These are phyloP conservation scores for Talaromyces liani DNA, from an alignment of 495 filamentous ascomycete species.

Conservation along the genomic window DNA sequence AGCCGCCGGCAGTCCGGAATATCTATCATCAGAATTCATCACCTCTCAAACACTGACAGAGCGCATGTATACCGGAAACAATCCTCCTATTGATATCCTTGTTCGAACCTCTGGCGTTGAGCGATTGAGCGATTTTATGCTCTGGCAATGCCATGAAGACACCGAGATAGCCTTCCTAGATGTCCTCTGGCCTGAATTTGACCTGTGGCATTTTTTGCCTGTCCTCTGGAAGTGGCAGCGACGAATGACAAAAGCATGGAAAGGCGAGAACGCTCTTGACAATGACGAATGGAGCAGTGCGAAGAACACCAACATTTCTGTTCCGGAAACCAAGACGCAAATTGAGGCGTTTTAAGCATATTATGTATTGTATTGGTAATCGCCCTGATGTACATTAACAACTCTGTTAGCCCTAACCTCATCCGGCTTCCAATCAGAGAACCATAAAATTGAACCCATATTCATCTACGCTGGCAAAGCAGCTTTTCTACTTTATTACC, in stretches of 20 bases:
- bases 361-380: not conserved
- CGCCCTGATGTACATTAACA: not conserved
- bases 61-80: conserved; percentile 76
- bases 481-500: not conserved
- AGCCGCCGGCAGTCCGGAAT: conserved; percentile 26
- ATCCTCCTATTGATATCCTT: conserved; percentile 82
- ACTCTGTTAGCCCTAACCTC: not conserved
- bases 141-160: conserved; percentile 92
- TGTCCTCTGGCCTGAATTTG: conserved; percentile 94
- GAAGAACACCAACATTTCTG: not conserved
- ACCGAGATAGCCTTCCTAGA: conserved; percentile 89
- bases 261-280: not conserved
- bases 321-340: not conserved
- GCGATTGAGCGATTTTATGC: conserved; percentile 91
- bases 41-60: conserved; percentile 67
- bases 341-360: conserved; percentile 3
- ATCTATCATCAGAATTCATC: conserved; percentile 74
- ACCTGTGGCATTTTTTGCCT: conserved; percentile 88
- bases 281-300: conserved; percentile 3
- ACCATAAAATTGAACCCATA: not conserved
- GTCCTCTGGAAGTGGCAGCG: conserved; percentile 90
- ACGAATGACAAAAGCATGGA: conserved; percentile 42
- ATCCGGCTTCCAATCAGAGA: not conserved
- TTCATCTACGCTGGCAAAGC: not conserved
- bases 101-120: conserved; percentile 88